Evolutionary conservation across 805 yeast genomes (phyloP), one percentile per base, ranked within the genome.

Genomic region (Myxozyma geophila): DNA sequence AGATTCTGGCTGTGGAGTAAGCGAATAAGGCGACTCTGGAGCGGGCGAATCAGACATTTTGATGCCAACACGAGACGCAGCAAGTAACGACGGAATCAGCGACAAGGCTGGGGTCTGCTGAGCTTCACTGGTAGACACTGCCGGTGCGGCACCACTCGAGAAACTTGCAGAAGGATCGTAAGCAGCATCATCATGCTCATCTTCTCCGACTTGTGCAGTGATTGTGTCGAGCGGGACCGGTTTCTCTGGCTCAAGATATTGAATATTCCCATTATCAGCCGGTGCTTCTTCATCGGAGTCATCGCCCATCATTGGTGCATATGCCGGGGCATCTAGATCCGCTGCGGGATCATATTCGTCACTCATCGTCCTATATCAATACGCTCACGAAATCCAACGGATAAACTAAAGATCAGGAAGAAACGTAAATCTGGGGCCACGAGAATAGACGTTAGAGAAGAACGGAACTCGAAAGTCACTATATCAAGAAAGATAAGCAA

Each of bases 241-340:
- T 35, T 17, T 13, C 35, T 15, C 58, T n/a, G 58, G 43, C 37
- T 43, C 50, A 33, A 54, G 36, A 44, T 13, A 43, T n/a, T 33
- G 21, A 23, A 43, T 40, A 7, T 7, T 12, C 15, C 13, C 43
- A 3, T 40, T 23, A 33, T 19, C 39, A n/a, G 41, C 13, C 3
- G 21, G 33, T 33, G 5, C 5, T 28, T 54, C 58, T 23, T 43
- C 50, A 2, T 40, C 57, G 7, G 49, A 43, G 13, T 49, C 54
- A 28, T 57, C 60, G 17, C 52, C 47, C 10, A 48, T 17, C 28
- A 49, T 39, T 8, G 60, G 54, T 17, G 54, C 54, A 28, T 57
- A 57, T 5, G 53, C 17, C 19, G 60, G 60, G 12, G 41, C 54
- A 23, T 57, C 54, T 39, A 52, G 19, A 10, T 57, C 60, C 7